Percentiles rank a stretch among this genome's conserved stretches.
These are phyloP conservation scores for Hypoxylon sp. DNA, from an alignment of 2,329 filamentous ascomycete species.

Conservation along the genomic window DNA sequence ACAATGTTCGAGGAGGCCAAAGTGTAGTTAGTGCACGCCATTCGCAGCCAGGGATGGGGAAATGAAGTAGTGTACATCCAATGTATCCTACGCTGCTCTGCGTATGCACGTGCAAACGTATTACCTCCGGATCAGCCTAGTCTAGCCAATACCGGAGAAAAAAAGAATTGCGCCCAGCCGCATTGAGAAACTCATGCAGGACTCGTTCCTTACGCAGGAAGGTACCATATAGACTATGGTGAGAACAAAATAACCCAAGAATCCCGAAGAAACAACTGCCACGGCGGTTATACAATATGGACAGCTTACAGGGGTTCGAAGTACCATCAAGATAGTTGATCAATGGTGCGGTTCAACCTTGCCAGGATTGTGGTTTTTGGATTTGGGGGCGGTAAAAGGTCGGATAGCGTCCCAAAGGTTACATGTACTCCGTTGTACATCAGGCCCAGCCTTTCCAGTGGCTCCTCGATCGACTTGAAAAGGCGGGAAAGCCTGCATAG, in stretches of 20 bases:
- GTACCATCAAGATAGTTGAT: conserved; percentile 23
- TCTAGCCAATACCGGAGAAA: conserved; percentile 42
- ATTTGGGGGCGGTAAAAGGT: conserved; percentile 39
- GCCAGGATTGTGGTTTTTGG: conserved; percentile 30
- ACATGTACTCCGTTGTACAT: conserved; percentile 32
- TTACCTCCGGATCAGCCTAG: conserved; percentile 42
- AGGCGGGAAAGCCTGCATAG: conserved; percentile 38
- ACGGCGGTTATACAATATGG: conserved; percentile 25
- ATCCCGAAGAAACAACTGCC: conserved; percentile 17
- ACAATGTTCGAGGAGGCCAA: conserved; percentile 29
- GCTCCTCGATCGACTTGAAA: conserved; percentile 24
- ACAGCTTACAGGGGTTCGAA: conserved; percentile 23
- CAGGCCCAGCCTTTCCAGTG: conserved; percentile 26
- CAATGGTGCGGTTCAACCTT: conserved; percentile 35
- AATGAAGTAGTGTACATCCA: conserved; percentile 40
- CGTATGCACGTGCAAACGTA: conserved; percentile 42
- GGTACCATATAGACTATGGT: conserved; percentile 26
- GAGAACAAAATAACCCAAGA: conserved; percentile 21
- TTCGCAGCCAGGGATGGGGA: conserved; percentile 32
- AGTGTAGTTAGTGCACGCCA: conserved; percentile 27
- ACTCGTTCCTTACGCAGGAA: conserved; percentile 31
- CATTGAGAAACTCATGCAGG: conserved; percentile 31
- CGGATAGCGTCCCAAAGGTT: conserved; percentile 35
- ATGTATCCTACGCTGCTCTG: conserved; percentile 33
- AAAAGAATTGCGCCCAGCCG: conserved; percentile 34